These are phyloP conservation scores for Fusarium marasasianum DNA, from an alignment of 2,329 filamentous ascomycete genomes.

Conservation along the genomic window DNA sequence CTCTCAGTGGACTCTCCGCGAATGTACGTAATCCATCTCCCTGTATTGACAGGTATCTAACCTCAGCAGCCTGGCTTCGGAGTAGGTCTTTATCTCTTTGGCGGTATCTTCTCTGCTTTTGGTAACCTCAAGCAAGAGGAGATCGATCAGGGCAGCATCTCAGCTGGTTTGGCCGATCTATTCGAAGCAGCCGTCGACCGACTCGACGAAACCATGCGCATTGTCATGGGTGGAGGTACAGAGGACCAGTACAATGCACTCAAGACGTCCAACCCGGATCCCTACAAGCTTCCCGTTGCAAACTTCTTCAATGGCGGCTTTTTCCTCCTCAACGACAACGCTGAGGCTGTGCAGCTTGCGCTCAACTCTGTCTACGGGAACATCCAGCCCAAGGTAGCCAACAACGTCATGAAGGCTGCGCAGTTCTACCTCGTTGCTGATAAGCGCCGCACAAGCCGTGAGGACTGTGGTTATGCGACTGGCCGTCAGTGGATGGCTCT, in stretches of 20 bases:
- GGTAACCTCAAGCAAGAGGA: not conserved
- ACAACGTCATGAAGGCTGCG: slow-evolving; percentile 32
- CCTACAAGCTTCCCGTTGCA: slow-evolving; percentile 7
- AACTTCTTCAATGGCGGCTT: slow-evolving; percentile 28
- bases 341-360: not conserved
- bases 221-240: fast-evolving
- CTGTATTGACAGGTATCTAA: not conserved
- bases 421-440: slow-evolving; percentile 20
- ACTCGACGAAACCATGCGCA: not conserved
- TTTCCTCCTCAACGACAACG: slow-evolving; percentile 14
- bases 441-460: not conserved
- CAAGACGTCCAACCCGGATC: slow-evolving; percentile 3
- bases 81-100: not conserved
- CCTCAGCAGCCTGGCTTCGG: not conserved
- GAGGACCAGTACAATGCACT: slow-evolving; percentile 1
- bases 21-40: not conserved
- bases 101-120: not conserved
- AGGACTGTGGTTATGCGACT: slow-evolving; percentile 11
- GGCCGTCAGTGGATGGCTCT: slow-evolving; percentile 31
- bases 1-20: not conserved
- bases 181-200: not conserved
- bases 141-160: slow-evolving; percentile 5
- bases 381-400: slow-evolving; percentile 31
- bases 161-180: not conserved
- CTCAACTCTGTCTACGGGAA: slow-evolving; percentile 10